Percentiles rank a stretch among this genome's conserved stretches.
These are phyloP conservation scores for Hsuehochloa calcarea DNA, from an alignment of 176 grass and related monocot genomes.

Conservation along the genomic window DNA sequence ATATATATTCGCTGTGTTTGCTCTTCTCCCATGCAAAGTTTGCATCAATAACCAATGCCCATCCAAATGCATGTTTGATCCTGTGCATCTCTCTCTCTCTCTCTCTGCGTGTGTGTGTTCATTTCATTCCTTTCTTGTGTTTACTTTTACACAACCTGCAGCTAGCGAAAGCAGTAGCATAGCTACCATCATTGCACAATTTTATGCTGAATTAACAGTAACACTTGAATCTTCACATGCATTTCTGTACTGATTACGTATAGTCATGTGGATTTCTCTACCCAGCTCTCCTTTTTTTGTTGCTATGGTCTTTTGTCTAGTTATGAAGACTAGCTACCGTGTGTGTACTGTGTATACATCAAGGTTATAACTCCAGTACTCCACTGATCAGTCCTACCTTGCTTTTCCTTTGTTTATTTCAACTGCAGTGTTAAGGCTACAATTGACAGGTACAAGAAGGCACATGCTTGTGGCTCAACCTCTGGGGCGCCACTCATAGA, in stretches of 20 bases:
- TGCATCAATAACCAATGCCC: constrained; percentile 8
- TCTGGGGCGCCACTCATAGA: constrained; percentile 49
- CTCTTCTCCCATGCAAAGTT: constrained; percentile 25
- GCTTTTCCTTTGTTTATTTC: constrained; percentile 20
- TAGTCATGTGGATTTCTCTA: not conserved
- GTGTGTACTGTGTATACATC: not conserved
- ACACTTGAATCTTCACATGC: constrained; percentile 11
- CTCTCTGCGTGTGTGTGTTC: not conserved
- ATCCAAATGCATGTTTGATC: not conserved
- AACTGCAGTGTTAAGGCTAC: constrained; percentile 58
- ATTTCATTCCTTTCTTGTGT: constrained; percentile 6
- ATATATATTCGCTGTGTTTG: constrained; percentile 34
- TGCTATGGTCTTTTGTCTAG: not conserved
- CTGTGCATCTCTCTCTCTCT: not conserved
- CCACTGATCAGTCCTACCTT: not conserved
- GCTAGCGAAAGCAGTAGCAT: not conserved
- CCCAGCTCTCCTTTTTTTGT: not conserved
- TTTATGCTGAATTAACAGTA: constrained; percentile 5
- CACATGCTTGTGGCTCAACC: constrained; percentile 49
- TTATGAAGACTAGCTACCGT: not conserved
- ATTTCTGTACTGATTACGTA: not conserved
- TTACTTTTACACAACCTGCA: not conserved
- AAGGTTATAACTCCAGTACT: not conserved
- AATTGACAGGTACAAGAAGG: constrained; percentile 79
- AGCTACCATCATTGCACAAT: constrained; percentile 3